Evolutionary conservation across 75 land plant species (phyloP), one percentile per base, ranked within the genome.

Genomic region (Gnetum montanum): DNA sequence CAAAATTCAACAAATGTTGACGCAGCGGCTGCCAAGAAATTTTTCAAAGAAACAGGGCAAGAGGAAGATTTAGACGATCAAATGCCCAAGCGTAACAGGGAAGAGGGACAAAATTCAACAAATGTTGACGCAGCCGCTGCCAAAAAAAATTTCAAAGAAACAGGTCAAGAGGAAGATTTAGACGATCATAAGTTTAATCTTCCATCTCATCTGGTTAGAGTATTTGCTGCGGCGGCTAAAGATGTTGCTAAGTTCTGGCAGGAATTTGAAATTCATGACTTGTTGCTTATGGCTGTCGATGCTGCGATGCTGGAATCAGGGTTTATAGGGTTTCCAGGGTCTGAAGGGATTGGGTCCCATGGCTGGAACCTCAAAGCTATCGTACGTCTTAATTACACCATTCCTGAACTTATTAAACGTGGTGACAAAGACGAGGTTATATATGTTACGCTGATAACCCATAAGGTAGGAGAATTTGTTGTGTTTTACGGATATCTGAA

Each of bases 291-390:
- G 18, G 77, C 86, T 1, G 70, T 85, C 33, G 95, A 93, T 64
- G 90, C 82, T 13, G 90, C 78, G 35, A 63, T 93, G 62, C 61
- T 88, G 29, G 98, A 93, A 52, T 76, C 81, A 24, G 98, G 98
- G 3, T 93, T 93, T 59, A 63, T 81, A 23, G 49, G 67, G 28
- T 47, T 58, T 33, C 5, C 43, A 3, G 35, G 4, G 18, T 19
- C 40, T 22, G 57, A 65, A 27, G 64, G 74, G 31, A 62, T 66
- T 43, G 59, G 48, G 5, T 48, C 76, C 4, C 76, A 53, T 5
- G 75, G 77, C 3, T 80, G 76, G 76, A 52, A 65, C n/a, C 19
- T 38, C 24, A 47, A 66, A 6, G 46, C 73, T 11, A 23, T 47
- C 3, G 49, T 82, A 19, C 60, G 65, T 6, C 36, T 82, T 38